Conservation (phyloP, 768 basidiomycete genomes). For the Lentinus tigrinus region DNA sequence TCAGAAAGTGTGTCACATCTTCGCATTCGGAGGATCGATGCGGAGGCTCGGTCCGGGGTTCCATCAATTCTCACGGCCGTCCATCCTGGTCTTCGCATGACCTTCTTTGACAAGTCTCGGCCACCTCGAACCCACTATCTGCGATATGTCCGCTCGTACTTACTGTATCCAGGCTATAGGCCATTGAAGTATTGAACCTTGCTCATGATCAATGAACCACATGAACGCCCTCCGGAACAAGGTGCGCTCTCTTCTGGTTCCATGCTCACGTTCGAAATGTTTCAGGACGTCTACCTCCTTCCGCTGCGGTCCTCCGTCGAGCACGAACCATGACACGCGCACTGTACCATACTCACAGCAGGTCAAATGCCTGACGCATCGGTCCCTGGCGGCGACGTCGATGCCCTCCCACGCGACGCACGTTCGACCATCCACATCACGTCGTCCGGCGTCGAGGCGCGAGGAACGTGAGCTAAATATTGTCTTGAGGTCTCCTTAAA, state of each 20-base stretch:
- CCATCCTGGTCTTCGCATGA: no score
- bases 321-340: background rate
- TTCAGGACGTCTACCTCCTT: background rate
- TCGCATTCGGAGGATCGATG: background rate
- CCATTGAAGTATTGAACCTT: no score
- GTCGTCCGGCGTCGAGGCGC: background rate
- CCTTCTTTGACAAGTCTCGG: no score
- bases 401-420: constrained; percentile 8
- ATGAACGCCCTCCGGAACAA: no score
- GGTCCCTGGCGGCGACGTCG: background rate
- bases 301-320: background rate
- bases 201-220: no score
- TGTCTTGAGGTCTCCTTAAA: background rate
- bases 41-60: background rate
- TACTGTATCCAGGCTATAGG: no score
- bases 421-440: constrained; percentile 9
- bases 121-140: no score
- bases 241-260: no score
- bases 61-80: no score
- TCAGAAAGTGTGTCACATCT: background rate
- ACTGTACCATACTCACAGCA: background rate
- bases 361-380: background rate
- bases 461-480: constrained; percentile 8
- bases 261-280: no score
- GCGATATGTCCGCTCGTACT: no score